Evolutionary conservation across 345 rosid species (phyloP).

Genomic region (Noccaea caerulescens): DNA sequence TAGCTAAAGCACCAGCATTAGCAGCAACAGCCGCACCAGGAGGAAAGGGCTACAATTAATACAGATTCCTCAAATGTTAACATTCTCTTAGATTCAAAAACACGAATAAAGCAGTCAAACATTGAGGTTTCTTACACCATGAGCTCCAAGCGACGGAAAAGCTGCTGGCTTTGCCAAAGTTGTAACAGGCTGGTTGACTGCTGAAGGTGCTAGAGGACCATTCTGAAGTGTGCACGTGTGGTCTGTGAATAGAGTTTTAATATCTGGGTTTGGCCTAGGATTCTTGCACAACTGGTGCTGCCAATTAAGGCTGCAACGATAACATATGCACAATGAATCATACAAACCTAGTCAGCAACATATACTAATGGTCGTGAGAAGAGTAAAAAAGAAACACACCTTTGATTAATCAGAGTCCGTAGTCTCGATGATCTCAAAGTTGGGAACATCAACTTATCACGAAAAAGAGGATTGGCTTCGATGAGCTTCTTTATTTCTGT

Average conservation of each 20-base stretch:
- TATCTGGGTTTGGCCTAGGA: slow-evolving; percentile 82
- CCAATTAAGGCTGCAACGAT: slow-evolving; percentile 71
- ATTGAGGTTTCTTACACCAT: slow-evolving; percentile 59
- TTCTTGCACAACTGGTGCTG: slow-evolving; percentile 89
- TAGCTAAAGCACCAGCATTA: slow-evolving; percentile 63
- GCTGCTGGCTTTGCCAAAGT: slow-evolving; percentile 70
- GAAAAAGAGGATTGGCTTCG: slow-evolving; percentile 78
- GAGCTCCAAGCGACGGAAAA: slow-evolving; percentile 65
- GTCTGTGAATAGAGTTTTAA: slow-evolving; percentile 78
- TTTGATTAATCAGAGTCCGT: slow-evolving; percentile 82
- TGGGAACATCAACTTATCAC: slow-evolving; percentile 74
- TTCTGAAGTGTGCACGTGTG: slow-evolving; percentile 68
- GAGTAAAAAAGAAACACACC: slow-evolving; percentile 48
- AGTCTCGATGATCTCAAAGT: slow-evolving; percentile 69
- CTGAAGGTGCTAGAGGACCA: slow-evolving; percentile 72
- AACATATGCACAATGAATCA: slow-evolving; percentile 31
- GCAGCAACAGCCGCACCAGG: slow-evolving; percentile 57
- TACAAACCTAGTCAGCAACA: slow-evolving; percentile 8
- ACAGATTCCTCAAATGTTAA: slow-evolving; percentile 19
- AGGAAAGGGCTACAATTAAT: slow-evolving; percentile 67
- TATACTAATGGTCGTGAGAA: not conserved
- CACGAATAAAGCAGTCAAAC: slow-evolving; percentile 19
- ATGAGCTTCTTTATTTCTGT: slow-evolving; percentile 72
- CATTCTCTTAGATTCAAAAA: not conserved
- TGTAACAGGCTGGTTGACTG: slow-evolving; percentile 61